phyloP scores from a whole-genome alignment of 345 rosid genomes.

The Jatropha curcas region DNA sequence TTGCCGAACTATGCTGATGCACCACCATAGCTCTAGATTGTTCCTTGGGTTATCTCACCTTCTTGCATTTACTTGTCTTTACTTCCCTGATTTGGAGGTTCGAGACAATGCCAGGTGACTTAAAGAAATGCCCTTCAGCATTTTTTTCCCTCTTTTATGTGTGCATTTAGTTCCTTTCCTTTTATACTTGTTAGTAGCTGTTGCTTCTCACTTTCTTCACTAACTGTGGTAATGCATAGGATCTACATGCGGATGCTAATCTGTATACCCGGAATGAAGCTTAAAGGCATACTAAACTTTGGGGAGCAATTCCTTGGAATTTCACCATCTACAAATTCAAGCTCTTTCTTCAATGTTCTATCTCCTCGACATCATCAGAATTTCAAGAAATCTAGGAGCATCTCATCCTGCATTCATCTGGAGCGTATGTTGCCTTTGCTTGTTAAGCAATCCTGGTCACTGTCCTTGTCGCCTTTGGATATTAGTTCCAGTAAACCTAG shows the following conservation, averaged over 20 bases:
- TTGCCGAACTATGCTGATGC: constrained; percentile 82
- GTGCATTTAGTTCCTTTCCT: neutral
- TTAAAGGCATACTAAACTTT: constrained; percentile 63
- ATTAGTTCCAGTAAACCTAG: constrained; percentile 46
- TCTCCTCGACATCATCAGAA: constrained; percentile 59
- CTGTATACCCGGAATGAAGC: constrained; percentile 78
- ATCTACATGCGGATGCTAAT: constrained; percentile 87
- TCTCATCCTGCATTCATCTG: constrained; percentile 68
- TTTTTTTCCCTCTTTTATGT: neutral
- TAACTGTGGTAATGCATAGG: constrained; percentile 45
- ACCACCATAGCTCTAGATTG: constrained; percentile 83
- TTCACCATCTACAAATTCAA: constrained; percentile 67
- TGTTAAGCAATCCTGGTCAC: constrained; percentile 87
- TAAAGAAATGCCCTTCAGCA: constrained; percentile 4
- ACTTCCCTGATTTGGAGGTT: constrained; percentile 93
- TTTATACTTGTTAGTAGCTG: neutral
- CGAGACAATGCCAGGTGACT: constrained; percentile 87
- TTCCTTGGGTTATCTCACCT: constrained; percentile 80
- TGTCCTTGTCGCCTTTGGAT: constrained; percentile 59
- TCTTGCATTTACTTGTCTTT: constrained; percentile 80
- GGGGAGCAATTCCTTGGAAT: constrained; percentile 64
- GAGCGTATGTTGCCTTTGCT: constrained; percentile 62
- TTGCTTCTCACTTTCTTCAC: constrained; percentile 20
- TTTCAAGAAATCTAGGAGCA: constrained; percentile 56
- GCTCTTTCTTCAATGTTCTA: constrained; percentile 61